Evolutionary conservation across 2,329 filamentous ascomycete species (phyloP).

Genomic region (Podosphaera leucotricha): DNA sequence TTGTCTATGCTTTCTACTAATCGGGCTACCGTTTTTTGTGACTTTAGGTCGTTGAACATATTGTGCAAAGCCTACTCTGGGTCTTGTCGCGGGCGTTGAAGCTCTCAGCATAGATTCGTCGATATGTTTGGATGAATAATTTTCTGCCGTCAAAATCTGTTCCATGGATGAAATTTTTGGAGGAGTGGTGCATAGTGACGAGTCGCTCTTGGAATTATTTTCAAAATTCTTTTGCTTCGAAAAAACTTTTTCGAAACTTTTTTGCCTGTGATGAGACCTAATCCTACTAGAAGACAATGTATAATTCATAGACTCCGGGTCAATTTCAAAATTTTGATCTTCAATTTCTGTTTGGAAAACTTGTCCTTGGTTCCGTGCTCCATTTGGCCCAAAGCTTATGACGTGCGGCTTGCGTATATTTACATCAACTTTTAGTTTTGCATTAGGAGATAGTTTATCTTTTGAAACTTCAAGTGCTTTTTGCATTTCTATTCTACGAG

Average conservation of each 20-base stretch:
- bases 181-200: neutral
- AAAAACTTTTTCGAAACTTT: neutral
- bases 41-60: neutral
- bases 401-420: neutral
- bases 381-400: slow-evolving; percentile 1
- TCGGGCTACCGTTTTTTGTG: slow-evolving; percentile 1
- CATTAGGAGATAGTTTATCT: neutral
- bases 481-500: neutral
- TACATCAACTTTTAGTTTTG: neutral
- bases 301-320: neutral
- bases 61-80: neutral
- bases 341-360: neutral
- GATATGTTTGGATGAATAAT: neutral
- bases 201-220: neutral
- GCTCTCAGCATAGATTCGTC: neutral
- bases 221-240: neutral
- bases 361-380: slow-evolving; percentile 1
- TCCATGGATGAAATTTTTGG: neutral
- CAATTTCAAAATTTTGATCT: neutral
- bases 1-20: neutral
- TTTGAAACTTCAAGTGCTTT: neutral
- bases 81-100: neutral
- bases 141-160: neutral
- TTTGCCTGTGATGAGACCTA: neutral
- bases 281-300: neutral